A percentile compares a stretch with the other conserved stretches of the same genome.
These are phyloP conservation scores for Phytophthora colocasiae DNA, from an alignment of 352 stramenopile species.

Conservation along the genomic window DNA sequence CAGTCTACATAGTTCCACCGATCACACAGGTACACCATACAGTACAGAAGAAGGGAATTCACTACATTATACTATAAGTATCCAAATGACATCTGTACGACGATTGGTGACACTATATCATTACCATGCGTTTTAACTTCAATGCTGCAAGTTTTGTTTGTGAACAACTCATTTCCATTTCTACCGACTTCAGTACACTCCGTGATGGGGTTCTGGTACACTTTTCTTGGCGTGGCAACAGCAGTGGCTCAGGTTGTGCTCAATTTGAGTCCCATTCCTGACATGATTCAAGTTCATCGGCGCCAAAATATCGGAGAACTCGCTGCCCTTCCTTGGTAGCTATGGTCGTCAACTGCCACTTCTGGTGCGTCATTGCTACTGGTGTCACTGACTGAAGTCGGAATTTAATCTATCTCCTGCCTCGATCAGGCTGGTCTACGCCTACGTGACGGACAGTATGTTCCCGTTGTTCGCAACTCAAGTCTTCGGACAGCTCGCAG, in stretches of 20 bases:
- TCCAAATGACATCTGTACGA: slow-evolving; percentile 12
- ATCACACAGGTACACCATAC: background rate
- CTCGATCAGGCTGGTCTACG: slow-evolving; percentile 29
- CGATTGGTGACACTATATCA: slow-evolving; percentile 18
- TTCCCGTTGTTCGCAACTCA: slow-evolving; percentile 37
- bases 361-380: slow-evolving; percentile 19
- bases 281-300: slow-evolving; percentile 23
- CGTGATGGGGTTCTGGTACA: slow-evolving; percentile 22
- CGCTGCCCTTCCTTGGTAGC: slow-evolving; percentile 22
- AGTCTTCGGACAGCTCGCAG: slow-evolving; percentile 24
- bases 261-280: slow-evolving; percentile 26
- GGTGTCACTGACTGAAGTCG: no score
- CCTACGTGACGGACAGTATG: slow-evolving; percentile 31
- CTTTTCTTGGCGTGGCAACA: slow-evolving; percentile 25
- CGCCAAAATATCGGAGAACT: slow-evolving; percentile 24
- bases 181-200: slow-evolving; percentile 1
- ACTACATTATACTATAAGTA: background rate
- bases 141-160: background rate
- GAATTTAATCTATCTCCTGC: background rate
- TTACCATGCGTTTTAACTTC: no score
- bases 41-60: slow-evolving; percentile 9
- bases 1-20: slow-evolving; percentile 1
- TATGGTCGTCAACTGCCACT: slow-evolving; percentile 32
- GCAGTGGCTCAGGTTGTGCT: slow-evolving; percentile 23
- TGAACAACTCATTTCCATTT: slow-evolving; percentile 13